Conservation (phyloP, 306 rosid species). For the Datisca glomerata region DNA sequence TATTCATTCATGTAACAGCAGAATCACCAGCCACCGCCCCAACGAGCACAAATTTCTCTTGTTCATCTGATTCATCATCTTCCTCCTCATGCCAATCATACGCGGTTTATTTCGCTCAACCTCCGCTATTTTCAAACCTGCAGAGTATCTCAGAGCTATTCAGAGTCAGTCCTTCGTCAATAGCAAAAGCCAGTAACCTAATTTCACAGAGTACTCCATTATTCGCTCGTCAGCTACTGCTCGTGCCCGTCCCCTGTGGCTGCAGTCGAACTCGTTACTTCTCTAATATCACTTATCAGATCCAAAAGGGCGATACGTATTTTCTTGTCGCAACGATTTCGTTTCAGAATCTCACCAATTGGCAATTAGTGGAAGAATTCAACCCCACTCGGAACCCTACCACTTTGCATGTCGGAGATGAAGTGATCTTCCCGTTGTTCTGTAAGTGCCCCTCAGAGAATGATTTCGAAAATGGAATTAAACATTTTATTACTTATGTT, state of each 20-base stretch:
- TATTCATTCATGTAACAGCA: too few relatives aligned
- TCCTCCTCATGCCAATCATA: slow-evolving; percentile 52
- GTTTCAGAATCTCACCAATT: slow-evolving; percentile 45
- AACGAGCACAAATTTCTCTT: too few relatives aligned
- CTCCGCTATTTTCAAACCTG: slow-evolving; percentile 31
- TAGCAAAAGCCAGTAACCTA: slow-evolving; percentile 54
- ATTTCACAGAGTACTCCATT: slow-evolving; percentile 10
- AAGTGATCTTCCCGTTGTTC: slow-evolving; percentile 49
- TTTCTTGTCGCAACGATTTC: slow-evolving; percentile 14
- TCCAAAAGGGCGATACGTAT: slow-evolving; percentile 36
- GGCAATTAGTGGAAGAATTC: slow-evolving; percentile 12
- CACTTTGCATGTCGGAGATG: slow-evolving; percentile 19
- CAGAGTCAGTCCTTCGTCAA: slow-evolving; percentile 25
- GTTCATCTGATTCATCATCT: too few relatives aligned
- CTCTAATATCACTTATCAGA: slow-evolving; percentile 34
- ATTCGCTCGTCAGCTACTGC: slow-evolving; percentile 35
- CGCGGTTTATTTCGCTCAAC: slow-evolving; percentile 36
- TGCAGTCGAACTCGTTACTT: slow-evolving; percentile 37
- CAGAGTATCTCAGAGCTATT: slow-evolving; percentile 44
- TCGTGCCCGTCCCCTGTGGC: slow-evolving; percentile 51
- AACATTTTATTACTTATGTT: slow-evolving; percentile 38
- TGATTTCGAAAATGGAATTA: slow-evolving; percentile 20
- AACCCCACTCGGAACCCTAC: slow-evolving; percentile 28
- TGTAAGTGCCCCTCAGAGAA: slow-evolving; percentile 55
- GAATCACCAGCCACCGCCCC: too few relatives aligned